Evolutionary conservation across 495 filamentous ascomycete species (phyloP), one percentile per base, ranked within the genome.

Genomic region (Thermothielavioides terrestris): DNA sequence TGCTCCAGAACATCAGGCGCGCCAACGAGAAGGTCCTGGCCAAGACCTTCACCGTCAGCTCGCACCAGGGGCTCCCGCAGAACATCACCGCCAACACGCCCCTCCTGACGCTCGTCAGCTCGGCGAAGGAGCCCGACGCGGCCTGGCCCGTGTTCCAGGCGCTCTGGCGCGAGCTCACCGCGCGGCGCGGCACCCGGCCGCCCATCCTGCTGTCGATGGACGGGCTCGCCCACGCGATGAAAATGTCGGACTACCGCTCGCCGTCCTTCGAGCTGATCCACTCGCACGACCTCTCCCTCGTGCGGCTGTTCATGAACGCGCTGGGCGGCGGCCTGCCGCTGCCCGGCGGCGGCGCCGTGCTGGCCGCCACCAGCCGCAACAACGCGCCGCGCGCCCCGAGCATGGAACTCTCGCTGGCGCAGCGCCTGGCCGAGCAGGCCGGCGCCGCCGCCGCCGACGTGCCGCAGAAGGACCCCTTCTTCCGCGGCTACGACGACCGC

Each of bases 101-200:
- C 4, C 78, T 97, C 6, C 68, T 77, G 48, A 73, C 78, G 39
- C 80, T 96, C 48, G 75, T 77, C 63, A 77, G 77, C 53, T 68
- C 83, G 17, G 91, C 88, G 51, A 76, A 77, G 53, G 89, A 95
- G 52, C 74, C 84, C 18, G 81, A 87, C 39, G 64, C 81, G 62
- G 79, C 90, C 34, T 90, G 84, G 82, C 72, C 83, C 20, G 77
- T 92, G 38, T 95, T 95, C 74, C 77, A 82, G 56, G 82, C 85
- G 10, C 69, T 98, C 17, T 86, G 88, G 78, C 62, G 72, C 11
- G 92, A 98, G 66, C 76, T 98, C 27, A 83, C 74, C 1, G 32
- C 50, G 20, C 41, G 65, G 17, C 67, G 71, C 2, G 71, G 81
- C 2, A 73, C 76, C 28, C 85, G 87, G 0, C 92, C 91, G 7